Evolutionary conservation across 192 early-diverging fungal species (phyloP).

Genomic region (Backusella westeae): DNA sequence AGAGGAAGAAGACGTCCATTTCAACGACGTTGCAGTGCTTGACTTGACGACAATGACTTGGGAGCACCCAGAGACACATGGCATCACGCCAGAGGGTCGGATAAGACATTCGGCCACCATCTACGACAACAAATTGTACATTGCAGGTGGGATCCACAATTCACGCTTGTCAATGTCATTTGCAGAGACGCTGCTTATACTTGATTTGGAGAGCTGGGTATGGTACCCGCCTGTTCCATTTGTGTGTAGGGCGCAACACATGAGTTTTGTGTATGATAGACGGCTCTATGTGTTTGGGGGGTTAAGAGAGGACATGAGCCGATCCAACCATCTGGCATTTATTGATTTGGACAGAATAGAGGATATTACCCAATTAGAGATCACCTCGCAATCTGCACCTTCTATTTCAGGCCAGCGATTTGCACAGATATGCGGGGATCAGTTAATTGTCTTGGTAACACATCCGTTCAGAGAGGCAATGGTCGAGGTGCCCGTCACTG

Average conservation of each 20-base stretch:
- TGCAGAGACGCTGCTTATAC: constrained; percentile 36
- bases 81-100: constrained; percentile 47
- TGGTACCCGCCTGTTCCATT: constrained; percentile 59
- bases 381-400: constrained; percentile 48
- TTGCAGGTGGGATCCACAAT: constrained; percentile 49
- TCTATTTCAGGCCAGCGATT: constrained; percentile 59
- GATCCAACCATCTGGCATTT: constrained; percentile 51
- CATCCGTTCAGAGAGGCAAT: constrained; percentile 1
- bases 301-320: constrained; percentile 54
- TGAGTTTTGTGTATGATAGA: constrained; percentile 49
- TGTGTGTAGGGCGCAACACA: constrained; percentile 51
- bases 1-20: constrained; percentile 43
- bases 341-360: constrained; percentile 47
- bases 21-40: constrained; percentile 58
- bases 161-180: constrained; percentile 22
- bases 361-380: constrained; percentile 44
- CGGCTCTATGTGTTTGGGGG: constrained; percentile 65
- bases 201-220: constrained; percentile 54
- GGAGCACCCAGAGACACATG: constrained; percentile 51
- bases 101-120: constrained; percentile 62
- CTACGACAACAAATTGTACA: constrained; percentile 60
- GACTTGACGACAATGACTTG: constrained; percentile 61
- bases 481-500: constrained; percentile 23
- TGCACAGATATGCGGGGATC: constrained; percentile 56
- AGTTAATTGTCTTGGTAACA: constrained; percentile 51